Evolutionary conservation across 176 grass and related monocot genomes (phyloP).

Genomic region (Phoenix roebelenii): DNA sequence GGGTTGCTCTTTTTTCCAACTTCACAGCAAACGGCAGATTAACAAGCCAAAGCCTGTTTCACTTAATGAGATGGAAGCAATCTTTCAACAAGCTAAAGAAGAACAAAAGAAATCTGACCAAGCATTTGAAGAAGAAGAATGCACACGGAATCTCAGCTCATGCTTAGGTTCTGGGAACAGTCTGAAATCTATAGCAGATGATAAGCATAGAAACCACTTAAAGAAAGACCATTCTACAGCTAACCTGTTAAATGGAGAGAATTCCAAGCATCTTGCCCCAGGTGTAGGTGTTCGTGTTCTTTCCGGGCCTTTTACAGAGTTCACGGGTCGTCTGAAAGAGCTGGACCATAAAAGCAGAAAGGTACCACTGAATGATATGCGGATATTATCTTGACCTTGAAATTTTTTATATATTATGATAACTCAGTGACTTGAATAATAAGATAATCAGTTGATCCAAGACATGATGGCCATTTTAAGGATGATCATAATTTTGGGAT

Average conservation of each 20-base stretch:
- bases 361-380: constrained; percentile 23
- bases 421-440: neutral
- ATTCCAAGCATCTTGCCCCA: constrained; percentile 22
- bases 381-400: constrained; percentile 3
- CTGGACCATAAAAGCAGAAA: constrained; percentile 57
- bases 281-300: constrained; percentile 53
- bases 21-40: constrained; percentile 68
- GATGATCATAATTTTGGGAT: neutral
- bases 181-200: constrained; percentile 34
- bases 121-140: constrained; percentile 55
- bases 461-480: neutral
- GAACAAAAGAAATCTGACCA: constrained; percentile 56
- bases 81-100: constrained; percentile 57
- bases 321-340: constrained; percentile 57
- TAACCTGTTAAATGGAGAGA: neutral
- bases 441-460: neutral
- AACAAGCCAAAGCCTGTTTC: constrained; percentile 77
- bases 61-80: constrained; percentile 60
- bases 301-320: constrained; percentile 58
- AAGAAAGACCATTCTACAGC: constrained; percentile 31
- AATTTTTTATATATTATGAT: constrained; percentile 7
- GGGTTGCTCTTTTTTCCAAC: neutral
- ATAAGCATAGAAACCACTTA: constrained; percentile 32
- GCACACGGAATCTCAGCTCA: constrained; percentile 13
- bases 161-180: constrained; percentile 30